Evolutionary conservation across 345 rosid species (phyloP), one percentile per base, ranked within the genome.

Genomic region (Adansonia digitata): DNA sequence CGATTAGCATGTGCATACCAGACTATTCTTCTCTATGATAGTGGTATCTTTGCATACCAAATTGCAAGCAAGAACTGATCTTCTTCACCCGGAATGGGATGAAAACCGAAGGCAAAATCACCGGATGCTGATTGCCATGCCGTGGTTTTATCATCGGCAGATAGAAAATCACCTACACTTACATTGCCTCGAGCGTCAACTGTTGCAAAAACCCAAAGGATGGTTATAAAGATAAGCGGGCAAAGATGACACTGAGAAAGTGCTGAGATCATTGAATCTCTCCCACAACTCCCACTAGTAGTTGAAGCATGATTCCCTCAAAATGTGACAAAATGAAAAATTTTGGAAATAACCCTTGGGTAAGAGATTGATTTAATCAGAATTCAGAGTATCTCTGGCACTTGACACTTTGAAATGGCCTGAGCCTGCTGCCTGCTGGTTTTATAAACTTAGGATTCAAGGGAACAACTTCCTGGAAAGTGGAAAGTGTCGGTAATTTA

Each of bases 81-180:
- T 46, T 45, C 5, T n/a, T 18, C 31, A 3, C 15, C 59, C 11
- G 4, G 69, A 31, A 31, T 14, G 24, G 34, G 62, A 5, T 0
- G 12, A 74, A 74, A 74, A 11, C 77, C 77, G 4, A 74, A 63
- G 27, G 71, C 61, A 22, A 74, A 74, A 34, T 62, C 77, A 34
- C 48, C 49, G 12, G 24, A 29, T 1, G 62, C 62, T 7, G 77
- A 74, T 29, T n/a, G 34, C 77, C 77, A 74, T 2, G 71, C 24
- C 5, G 7, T 34, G 61, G 15, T 34, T 29, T 3, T 17, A 48
- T 51, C 51, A 35, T 74, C 24, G 2, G 77, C 62, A 12, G 22
- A 26, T 13, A 74, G 37, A 31, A 15, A 74, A 34, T 35, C 49
- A 8, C 77, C 71, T 40, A 74, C 49, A 5, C 26, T 74, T 62